Conservation (phyloP, 768 basidiomycete species). For the Suillus americanus region DNA sequence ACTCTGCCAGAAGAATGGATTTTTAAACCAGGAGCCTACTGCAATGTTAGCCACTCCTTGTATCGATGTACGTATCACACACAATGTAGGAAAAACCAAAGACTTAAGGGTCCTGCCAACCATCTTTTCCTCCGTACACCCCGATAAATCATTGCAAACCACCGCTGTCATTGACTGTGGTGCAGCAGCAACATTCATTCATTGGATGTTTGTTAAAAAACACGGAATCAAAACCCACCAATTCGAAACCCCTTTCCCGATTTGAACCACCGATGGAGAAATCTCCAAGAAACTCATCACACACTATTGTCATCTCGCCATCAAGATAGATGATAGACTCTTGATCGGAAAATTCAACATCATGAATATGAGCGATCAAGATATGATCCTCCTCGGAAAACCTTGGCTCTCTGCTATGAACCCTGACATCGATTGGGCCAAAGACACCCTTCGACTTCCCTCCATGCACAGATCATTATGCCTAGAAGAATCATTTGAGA, state of each 20-base stretch:
- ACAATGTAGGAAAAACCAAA: not conserved
- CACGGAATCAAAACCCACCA: not conserved
- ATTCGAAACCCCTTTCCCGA: fast-evolving
- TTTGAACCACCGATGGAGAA: not conserved
- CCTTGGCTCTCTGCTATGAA: too few relatives aligned
- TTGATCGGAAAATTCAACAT: not conserved
- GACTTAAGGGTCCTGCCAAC: not conserved
- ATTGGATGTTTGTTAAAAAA: too few relatives aligned
- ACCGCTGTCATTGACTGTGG: not conserved
- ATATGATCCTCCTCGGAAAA: not conserved
- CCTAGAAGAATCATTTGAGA: too few relatives aligned
- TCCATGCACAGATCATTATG: fast-evolving
- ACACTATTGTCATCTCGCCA: not conserved
- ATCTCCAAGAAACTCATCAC: not conserved
- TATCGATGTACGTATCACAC: too few relatives aligned
- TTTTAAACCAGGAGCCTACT: too few relatives aligned
- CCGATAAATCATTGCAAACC: not conserved
- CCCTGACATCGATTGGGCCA: too few relatives aligned
- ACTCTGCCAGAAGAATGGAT: too few relatives aligned
- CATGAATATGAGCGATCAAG: not conserved
- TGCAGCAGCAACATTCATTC: too few relatives aligned
- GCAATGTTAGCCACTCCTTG: too few relatives aligned
- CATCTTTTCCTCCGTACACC: not conserved
- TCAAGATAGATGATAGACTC: not conserved
- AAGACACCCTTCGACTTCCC: too few relatives aligned